Evolutionary conservation across 2,329 filamentous ascomycete genomes (phyloP), one percentile per base, ranked within the genome.

Genomic region (Scopulariopsis brevicaulis): DNA sequence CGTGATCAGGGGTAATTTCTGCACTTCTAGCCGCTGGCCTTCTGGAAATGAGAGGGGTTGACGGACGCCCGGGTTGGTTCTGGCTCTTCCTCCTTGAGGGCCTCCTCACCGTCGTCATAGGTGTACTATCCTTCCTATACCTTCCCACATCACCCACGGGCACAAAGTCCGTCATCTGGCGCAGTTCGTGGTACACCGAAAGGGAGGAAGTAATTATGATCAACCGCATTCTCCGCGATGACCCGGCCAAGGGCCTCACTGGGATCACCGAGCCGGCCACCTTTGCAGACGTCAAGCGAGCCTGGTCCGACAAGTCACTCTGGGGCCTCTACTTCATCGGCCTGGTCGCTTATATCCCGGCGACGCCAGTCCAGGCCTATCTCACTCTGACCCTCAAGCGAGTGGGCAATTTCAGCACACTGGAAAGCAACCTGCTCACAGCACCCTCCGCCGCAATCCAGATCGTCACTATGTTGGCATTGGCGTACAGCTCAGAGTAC

Each of bases 21-120:
- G 86, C 86, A 2, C 75, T 89, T 0, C 74, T 89, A 1, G 86
- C 86, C 0, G 84, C 84, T 0, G 86, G 81, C 0, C 89, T 89
- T 58, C 78, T 79, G 4, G 72, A 82, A 35, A 88, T 89, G 85
- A 69, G 81, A 54, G 83, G 81, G 1, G 66, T 85, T 4, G 80
- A 77, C 15, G 75, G 75, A 7, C 68, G 68, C 46, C 65, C 72
- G 0, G 81, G 81, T 6, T 85, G 81, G 80, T 76, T 76, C 2
- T 85, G 78, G 82, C 83, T 84, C 58, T 84, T 84, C 59, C 81
- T 87, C 60, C 73, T 87, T 22, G 83, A 87, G 70, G 88, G 88
- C 4, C 70, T 90, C 1, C 75, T 80, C 0, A 90, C 87, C 0
- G 75, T 89, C 2, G 1, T 89, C 1, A 76, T 89, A 6, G 88